Evolutionary conservation across 768 basidiomycete species (phyloP).

Genomic region (Lactarius deliciosus): DNA sequence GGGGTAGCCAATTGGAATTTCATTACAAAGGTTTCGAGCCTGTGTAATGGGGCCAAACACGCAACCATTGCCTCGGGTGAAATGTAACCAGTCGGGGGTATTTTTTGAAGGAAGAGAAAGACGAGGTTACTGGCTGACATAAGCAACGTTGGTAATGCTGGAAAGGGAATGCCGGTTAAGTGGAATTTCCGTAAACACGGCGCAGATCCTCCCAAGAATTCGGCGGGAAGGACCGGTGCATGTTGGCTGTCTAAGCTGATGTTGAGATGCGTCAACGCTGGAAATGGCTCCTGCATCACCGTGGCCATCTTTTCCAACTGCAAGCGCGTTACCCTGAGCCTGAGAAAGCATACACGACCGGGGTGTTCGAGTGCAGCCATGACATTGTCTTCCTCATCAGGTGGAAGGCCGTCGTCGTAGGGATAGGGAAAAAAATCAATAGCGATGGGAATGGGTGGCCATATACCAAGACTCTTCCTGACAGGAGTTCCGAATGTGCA

Average conservation of each 20-base stretch:
- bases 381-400: background rate
- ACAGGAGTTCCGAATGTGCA: no score
- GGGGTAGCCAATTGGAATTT: no score
- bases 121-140: background rate
- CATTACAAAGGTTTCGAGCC: no score
- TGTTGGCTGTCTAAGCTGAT: no score
- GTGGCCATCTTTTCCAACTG: background rate
- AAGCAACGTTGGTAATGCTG: background rate
- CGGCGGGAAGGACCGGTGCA: no score
- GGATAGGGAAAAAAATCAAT: background rate
- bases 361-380: background rate
- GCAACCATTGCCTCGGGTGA: no score
- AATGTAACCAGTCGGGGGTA: no score
- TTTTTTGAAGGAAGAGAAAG: background rate
- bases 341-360: background rate
- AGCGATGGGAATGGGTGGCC: background rate
- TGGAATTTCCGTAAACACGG: constrained; percentile 67
- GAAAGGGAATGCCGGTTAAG: constrained; percentile 61
- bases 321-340: background rate
- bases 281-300: background rate
- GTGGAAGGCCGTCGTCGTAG: background rate
- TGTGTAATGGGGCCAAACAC: no score
- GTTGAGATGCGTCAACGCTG: no score
- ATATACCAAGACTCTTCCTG: background rate
- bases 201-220: constrained; percentile 32